Base-by-base conservation (phyloP, 345 rosid genomes). In the Populus pruinosa region DNA sequence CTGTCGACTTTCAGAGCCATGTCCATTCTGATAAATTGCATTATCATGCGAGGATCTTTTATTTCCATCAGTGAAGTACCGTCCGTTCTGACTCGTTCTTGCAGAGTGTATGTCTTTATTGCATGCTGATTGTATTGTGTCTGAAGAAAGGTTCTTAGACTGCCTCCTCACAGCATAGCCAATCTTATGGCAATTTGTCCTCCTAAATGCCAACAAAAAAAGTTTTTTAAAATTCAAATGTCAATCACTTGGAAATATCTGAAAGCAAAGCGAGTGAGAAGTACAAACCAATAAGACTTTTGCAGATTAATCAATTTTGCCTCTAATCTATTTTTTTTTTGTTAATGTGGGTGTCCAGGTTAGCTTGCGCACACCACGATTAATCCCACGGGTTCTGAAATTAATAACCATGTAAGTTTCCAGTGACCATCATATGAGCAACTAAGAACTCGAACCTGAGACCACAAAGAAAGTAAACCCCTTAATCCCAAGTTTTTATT, bases 151-250 rank as follows among this genome's bases (percentile, higher is more conserved):
- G 62, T 70, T 79, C 69, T 82, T 86, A 20, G 63, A 35, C 62
- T 69, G 77, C 65, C 79, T 69, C 76, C 89, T 87, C 29, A 76
- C 76, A 33, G 91, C 88, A 80, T 93, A 93, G 71, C 96, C 98
- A 74, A 93, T 74, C 65, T 79, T 81, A 0, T 93, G 98, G 80
- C 96, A 87, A 33, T 85, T 86, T 69, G 78, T 47, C 56, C 75
- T 35, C 96, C 96, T 91, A 69, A 78, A 75, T 7, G 35, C n/a
- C 17, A 76, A 47, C 25, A 72, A 79, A 71, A 63, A 41, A 16
- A 29, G 79, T 73, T 14, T 70, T 50, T 5, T 5, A n/a, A 27
- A 49, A 31, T 20, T 18, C 47, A 41, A 11, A 17, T 41, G 25
- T 41, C 67, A 59, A 61, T 38, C 25, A 21, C 36, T 7, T 9